Evolutionary conservation across 1,284 basidiomycete species (phyloP), one percentile per base, ranked within the genome.

Genomic region (Salmacisia buchloeana): DNA sequence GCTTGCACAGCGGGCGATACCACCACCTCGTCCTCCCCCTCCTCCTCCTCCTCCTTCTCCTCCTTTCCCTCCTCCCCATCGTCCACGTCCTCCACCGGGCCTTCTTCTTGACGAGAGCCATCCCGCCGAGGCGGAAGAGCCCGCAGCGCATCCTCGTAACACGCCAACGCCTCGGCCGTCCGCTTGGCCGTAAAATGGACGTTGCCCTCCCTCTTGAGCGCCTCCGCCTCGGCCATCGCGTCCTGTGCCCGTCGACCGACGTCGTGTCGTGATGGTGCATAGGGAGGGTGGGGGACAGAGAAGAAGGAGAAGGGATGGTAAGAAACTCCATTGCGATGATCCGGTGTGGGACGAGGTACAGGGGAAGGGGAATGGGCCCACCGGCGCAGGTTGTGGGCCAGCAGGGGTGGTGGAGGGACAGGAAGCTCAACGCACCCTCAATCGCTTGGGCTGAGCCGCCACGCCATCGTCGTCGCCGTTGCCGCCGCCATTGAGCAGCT

Each of bases 171-270:
- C 10, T 49, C 69, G 31, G 70, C 72, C 59, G 65, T 69, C 21
- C 68, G 46, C 31, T 67, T 64, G 12, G 58, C 64, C 33, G 63
- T 45, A 46, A 72, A 75, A 21, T 63, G 60, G 29, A 61, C 58
- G 31, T 75, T 75, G 2, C 68, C 73, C 45, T 66, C 36, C 4
- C 64, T 59, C 61, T 75, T 75, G 35, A 75, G 63, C 3, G 59
- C 7, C 31, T 67, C 59, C 2, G 70, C 65, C 33, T 70, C 64
- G 25, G 69, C 68, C 29, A 65, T 43, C 6, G 52, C 13, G 33
- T 6, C 9, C 63, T 67, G 49, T n/a, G n/a, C n/a, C n/a, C n/a
- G n/a, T n/a, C n/a, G n/a, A n/a, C n/a, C n/a, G n/a, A n/a, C n/a
- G n/a, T n/a, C n/a, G n/a, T n/a, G n/a, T n/a, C n/a, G n/a, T n/a